These are phyloP conservation scores for Yamadazyma kitorensis DNA, from an alignment of 805 yeast species.

Conservation along the genomic window DNA sequence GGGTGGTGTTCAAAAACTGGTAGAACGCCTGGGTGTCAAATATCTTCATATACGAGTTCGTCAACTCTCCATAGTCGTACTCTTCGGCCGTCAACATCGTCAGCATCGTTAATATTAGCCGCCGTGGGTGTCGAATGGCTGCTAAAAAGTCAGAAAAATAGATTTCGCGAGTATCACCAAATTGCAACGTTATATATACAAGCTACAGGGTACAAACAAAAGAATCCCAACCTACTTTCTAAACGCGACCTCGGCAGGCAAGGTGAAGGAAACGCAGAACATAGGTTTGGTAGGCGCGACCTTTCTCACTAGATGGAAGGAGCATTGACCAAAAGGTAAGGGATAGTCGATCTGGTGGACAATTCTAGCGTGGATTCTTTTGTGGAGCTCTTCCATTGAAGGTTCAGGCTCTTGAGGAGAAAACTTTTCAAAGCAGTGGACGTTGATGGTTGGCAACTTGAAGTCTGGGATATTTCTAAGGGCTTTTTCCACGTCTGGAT, in stretches of 20 bases:
- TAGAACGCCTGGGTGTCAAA: slow-evolving; percentile 28
- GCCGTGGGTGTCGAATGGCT: background rate
- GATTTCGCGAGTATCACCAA: background rate
- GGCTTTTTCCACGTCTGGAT: slow-evolving; percentile 33
- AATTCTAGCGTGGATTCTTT: slow-evolving; percentile 56
- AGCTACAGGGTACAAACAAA: background rate
- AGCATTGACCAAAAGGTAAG: slow-evolving; percentile 46
- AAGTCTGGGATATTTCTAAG: slow-evolving; percentile 43
- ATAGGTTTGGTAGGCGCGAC: slow-evolving; percentile 97
- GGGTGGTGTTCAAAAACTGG: slow-evolving; percentile 48
- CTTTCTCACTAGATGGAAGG: slow-evolving; percentile 82
- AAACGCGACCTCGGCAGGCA: slow-evolving; percentile 69
- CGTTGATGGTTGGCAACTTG: slow-evolving; percentile 73
- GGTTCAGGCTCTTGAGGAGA: slow-evolving; percentile 76
- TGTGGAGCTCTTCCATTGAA: slow-evolving; percentile 59
- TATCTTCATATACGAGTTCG: slow-evolving; percentile 25
- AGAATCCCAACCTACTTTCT: slow-evolving; percentile 11
- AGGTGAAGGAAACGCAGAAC: slow-evolving; percentile 80
- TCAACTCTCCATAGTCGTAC: slow-evolving; percentile 23
- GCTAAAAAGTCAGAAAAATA: background rate
- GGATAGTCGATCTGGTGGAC: slow-evolving; percentile 45
- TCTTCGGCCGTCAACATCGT: slow-evolving; percentile 14
- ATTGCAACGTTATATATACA: background rate
- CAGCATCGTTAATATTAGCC: slow-evolving; percentile 16
- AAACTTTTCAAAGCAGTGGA: slow-evolving; percentile 90